These are phyloP conservation scores for Fusarium armeniacum DNA, from an alignment of 2,329 filamentous ascomycete species.

Conservation along the genomic window DNA sequence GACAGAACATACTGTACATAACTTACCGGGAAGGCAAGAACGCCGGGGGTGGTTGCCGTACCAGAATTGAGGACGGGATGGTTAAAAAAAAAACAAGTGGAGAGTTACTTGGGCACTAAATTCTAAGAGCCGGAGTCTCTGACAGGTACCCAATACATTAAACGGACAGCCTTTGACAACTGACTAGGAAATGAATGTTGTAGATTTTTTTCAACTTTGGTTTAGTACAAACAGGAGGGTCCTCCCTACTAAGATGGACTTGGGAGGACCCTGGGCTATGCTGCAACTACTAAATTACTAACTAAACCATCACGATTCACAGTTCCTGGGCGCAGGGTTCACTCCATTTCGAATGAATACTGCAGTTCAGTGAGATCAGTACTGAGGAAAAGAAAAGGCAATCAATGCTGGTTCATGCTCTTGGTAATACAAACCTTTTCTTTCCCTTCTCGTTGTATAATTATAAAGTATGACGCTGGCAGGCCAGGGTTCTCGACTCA, in stretches of 20 bases:
- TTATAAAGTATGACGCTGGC: constrained; percentile 39
- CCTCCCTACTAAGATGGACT: constrained; percentile 14
- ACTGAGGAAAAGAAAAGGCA: background rate
- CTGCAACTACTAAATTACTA: constrained; percentile 10
- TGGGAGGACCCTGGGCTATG: constrained; percentile 41
- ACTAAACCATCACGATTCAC: constrained; percentile 2
- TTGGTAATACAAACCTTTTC: constrained; percentile 19
- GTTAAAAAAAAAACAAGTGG: constrained; percentile 2
- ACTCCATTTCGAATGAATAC: background rate
- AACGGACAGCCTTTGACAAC: constrained; percentile 16
- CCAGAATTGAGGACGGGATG: constrained; percentile 1
- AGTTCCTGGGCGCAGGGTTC: background rate
- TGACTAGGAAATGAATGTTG: constrained; percentile 14
- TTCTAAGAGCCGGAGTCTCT: constrained; percentile 2
- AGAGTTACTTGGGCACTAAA: background rate
- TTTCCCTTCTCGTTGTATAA: constrained; percentile 8
- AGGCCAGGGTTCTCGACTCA: constrained; percentile 28
- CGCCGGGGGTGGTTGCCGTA: constrained; percentile 10
- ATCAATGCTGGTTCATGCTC: background rate
- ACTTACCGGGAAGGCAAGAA: background rate
- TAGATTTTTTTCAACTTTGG: constrained; percentile 19
- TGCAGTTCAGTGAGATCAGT: background rate
- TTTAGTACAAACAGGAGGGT: constrained; percentile 15
- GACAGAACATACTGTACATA: background rate
- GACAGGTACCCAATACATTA: constrained; percentile 38